Evolutionary conservation across 305 asterid genomes (phyloP).

Genomic region (Fraxinus greggii): DNA sequence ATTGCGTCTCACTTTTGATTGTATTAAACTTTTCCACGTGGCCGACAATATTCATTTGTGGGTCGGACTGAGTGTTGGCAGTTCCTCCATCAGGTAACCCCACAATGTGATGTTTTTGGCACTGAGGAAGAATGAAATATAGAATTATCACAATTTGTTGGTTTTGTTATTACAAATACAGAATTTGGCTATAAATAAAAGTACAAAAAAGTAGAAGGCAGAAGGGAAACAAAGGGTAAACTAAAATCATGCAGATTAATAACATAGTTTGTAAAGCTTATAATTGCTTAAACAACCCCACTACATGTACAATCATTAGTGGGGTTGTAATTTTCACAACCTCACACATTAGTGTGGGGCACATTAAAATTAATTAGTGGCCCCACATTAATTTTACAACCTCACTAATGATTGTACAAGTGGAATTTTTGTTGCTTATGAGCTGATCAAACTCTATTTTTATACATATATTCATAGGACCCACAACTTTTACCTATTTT

Average conservation of each 20-base stretch:
- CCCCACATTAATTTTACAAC: too few species aligned
- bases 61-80: slow-evolving; percentile 35
- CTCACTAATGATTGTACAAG: too few species aligned
- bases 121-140: slow-evolving; percentile 35
- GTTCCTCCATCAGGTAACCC: slow-evolving; percentile 43
- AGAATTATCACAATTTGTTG: background rate
- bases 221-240: slow-evolving; percentile 7
- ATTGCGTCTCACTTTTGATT: slow-evolving; percentile 40
- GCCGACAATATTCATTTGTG: slow-evolving; percentile 24
- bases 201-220: slow-evolving; percentile 2
- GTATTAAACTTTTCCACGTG: slow-evolving; percentile 35
- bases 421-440: too few species aligned
- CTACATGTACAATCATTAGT: too few species aligned
- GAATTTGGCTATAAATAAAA: background rate
- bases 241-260: background rate
- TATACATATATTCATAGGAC: background rate
- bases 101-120: slow-evolving; percentile 40
- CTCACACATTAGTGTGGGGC: too few species aligned
- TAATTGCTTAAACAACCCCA: too few species aligned
- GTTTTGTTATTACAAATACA: background rate
- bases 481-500: background rate
- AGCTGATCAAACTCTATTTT: background rate
- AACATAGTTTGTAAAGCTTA: background rate
- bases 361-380: too few species aligned
- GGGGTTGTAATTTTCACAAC: too few species aligned